A percentile compares a stretch with the other conserved stretches of the same genome.
Conservation (phyloP, 2,329 filamentous ascomycete genomes). For the Colletotrichum sp. region DNA sequence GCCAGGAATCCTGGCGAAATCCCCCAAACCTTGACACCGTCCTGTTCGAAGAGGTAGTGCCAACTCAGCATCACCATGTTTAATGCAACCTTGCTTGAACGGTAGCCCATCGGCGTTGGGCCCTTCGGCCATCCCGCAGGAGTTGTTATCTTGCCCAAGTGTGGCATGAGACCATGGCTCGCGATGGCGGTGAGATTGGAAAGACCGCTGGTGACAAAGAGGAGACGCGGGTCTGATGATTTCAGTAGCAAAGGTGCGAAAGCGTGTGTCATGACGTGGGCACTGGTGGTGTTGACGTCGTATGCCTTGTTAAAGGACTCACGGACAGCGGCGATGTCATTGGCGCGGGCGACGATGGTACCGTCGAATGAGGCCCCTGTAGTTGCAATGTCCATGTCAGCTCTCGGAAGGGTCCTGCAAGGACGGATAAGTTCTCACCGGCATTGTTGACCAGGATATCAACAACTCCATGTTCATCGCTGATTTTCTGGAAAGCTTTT, state of each 20-base stretch:
- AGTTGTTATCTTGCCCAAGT: constrained; percentile 38
- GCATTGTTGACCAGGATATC: constrained; percentile 39
- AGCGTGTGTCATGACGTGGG: constrained; percentile 38
- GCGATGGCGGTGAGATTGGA: constrained; percentile 34
- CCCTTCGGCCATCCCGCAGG: constrained; percentile 51
- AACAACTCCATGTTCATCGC: constrained; percentile 27
- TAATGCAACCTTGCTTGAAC: constrained; percentile 45
- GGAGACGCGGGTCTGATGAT: constrained; percentile 44
- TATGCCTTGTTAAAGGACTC: constrained; percentile 49
- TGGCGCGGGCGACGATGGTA: constrained; percentile 41
- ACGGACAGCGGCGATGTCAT: constrained; percentile 30
- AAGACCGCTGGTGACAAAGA: constrained; percentile 51
- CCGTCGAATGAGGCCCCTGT: constrained; percentile 19
- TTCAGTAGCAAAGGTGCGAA: constrained; percentile 39
- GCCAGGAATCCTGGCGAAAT: constrained; percentile 54
- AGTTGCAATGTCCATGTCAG: not conserved
- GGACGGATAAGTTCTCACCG: not conserved
- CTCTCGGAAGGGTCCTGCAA: not conserved
- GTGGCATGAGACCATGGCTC: constrained; percentile 16
- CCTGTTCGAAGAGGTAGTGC: constrained; percentile 41
- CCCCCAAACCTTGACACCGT: constrained; percentile 54
- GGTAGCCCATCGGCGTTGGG: constrained; percentile 33
- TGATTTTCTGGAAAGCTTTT: constrained; percentile 29
- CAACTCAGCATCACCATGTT: constrained; percentile 56
- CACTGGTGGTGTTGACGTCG: constrained; percentile 54